Conservation (phyloP, 768 basidiomycete species). For the Tephrocybe sp. region DNA sequence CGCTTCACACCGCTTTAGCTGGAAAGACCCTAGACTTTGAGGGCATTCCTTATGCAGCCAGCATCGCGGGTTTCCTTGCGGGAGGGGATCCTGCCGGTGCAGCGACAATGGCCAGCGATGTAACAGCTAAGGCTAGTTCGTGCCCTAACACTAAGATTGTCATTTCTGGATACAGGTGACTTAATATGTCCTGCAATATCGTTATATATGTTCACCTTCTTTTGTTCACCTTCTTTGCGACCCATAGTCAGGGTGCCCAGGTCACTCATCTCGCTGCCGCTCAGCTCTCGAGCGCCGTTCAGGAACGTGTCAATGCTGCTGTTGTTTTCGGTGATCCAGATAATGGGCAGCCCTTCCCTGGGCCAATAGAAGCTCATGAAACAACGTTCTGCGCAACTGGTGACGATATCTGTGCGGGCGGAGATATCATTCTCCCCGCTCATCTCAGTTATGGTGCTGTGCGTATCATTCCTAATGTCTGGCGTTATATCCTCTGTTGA, state of each 20-base stretch:
- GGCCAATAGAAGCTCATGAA: conserved; percentile 10
- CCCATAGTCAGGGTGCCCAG: conserved; percentile 29
- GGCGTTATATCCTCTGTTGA: neutral
- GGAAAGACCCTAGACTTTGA: conserved; percentile 29
- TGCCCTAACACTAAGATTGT: conserved; percentile 32
- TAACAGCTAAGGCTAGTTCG: conserved; percentile 22
- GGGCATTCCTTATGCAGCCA: conserved; percentile 35
- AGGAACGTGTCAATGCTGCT: conserved; percentile 19
- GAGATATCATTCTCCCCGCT: conserved; percentile 14
- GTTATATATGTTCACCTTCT: neutral
- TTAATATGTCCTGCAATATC: neutral
- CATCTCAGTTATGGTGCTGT: conserved; percentile 22
- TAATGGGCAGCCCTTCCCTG: conserved; percentile 19
- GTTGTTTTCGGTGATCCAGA: conserved; percentile 25
- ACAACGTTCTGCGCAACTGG: conserved; percentile 21
- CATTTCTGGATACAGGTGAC: conserved; percentile 32
- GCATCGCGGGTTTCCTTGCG: conserved; percentile 31
- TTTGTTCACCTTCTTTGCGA: conserved; percentile 1
- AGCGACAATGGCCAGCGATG: conserved; percentile 31
- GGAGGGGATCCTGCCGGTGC: conserved; percentile 34
- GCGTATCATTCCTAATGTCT: neutral
- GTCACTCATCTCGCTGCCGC: conserved; percentile 35
- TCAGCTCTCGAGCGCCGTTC: conserved; percentile 25
- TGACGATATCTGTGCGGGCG: conserved; percentile 20
- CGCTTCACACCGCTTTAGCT: conserved; percentile 25